A percentile compares a stretch with the other conserved stretches of the same genome.
Conservation (phyloP, 2,329 filamentous ascomycete genomes). For the Hypoxylon sp. region DNA sequence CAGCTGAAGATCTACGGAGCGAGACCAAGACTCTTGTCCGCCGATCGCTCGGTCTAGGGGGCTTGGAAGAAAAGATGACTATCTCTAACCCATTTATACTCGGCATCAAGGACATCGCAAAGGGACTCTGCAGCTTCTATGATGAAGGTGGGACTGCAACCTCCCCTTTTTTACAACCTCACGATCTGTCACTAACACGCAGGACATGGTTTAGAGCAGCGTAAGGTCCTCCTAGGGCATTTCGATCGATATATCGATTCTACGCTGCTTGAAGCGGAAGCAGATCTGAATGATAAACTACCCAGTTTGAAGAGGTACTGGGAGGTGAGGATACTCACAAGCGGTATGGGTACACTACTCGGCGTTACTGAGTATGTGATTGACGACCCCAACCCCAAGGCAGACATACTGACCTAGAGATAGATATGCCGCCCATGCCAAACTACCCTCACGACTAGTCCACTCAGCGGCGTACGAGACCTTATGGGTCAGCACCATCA, state of each 20-base stretch:
- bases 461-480: slow-evolving; percentile 47
- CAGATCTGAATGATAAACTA: slow-evolving; percentile 42
- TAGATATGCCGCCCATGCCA: slow-evolving; percentile 47
- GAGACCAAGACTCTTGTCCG: slow-evolving; percentile 48
- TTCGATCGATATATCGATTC: slow-evolving; percentile 51
- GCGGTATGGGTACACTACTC: slow-evolving; percentile 49
- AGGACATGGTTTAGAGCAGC: slow-evolving; percentile 42
- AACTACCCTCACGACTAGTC: slow-evolving; percentile 43
- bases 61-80: neutral
- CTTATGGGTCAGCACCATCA: slow-evolving; percentile 47
- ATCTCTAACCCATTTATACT: slow-evolving; percentile 42
- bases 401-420: slow-evolving; percentile 1
- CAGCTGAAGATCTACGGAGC: slow-evolving; percentile 43
- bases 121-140: slow-evolving; percentile 41
- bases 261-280: slow-evolving; percentile 48
- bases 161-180: neutral
- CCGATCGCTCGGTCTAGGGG: slow-evolving; percentile 30
- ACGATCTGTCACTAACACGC: neutral
- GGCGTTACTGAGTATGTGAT: slow-evolving; percentile 49
- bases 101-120: slow-evolving; percentile 43
- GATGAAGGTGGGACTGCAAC: slow-evolving; percentile 40
- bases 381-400: neutral
- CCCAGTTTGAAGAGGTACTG: slow-evolving; percentile 49
- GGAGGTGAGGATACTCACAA: slow-evolving; percentile 52
- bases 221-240: slow-evolving; percentile 38